These are phyloP conservation scores for Cairneyella variabilis DNA, from an alignment of 495 filamentous ascomycete species.

Conservation along the genomic window DNA sequence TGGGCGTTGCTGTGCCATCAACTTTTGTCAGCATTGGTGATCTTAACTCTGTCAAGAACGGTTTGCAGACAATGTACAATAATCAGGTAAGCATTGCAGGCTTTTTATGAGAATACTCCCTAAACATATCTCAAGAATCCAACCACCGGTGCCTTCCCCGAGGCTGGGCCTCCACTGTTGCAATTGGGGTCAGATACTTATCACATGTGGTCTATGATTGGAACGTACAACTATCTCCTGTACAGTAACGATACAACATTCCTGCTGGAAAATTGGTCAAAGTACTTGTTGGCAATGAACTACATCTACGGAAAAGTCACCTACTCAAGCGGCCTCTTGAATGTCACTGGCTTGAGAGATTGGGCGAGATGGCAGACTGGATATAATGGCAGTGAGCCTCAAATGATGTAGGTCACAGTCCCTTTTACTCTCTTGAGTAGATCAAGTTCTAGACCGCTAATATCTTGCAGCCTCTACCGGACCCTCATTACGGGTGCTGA, in stretches of 20 bases:
- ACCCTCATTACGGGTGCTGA: constrained; percentile 48
- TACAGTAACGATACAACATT: constrained; percentile 56
- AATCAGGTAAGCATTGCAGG: constrained; percentile 25
- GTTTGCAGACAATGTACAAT: constrained; percentile 57
- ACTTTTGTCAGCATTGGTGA: constrained; percentile 57
- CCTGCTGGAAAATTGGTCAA: constrained; percentile 45
- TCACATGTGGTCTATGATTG: constrained; percentile 64
- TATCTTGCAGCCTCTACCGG: constrained; percentile 45
- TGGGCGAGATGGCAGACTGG: constrained; percentile 57
- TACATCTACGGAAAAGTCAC: constrained; percentile 52
- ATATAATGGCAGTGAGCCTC: constrained; percentile 48
- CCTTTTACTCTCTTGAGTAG: neutral
- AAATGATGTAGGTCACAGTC: constrained; percentile 47
- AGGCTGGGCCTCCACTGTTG: constrained; percentile 56
- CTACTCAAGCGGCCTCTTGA: constrained; percentile 42
- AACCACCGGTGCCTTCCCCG: constrained; percentile 22
- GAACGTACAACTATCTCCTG: constrained; percentile 59
- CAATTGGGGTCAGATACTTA: constrained; percentile 59
- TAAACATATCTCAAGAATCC: constrained; percentile 7
- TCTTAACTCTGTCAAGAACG: constrained; percentile 57
- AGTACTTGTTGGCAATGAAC: constrained; percentile 50
- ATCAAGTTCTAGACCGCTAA: constrained; percentile 15
- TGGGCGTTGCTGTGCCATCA: constrained; percentile 55
- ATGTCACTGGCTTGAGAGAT: constrained; percentile 54
- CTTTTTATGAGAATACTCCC: neutral